Conservation (phyloP, 805 yeast species). For the Ogataea sp. region DNA sequence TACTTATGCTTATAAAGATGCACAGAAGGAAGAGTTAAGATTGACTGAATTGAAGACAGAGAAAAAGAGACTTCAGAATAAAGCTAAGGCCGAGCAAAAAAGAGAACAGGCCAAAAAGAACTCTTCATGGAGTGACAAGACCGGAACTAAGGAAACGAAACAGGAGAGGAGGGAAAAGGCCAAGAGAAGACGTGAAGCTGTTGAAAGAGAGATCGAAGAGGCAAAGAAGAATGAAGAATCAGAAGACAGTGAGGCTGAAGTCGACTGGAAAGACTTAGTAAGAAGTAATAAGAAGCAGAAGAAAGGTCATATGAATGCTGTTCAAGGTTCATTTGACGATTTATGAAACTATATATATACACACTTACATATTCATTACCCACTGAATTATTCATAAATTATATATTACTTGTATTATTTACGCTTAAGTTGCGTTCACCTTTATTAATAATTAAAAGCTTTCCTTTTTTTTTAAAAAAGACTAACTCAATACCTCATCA, state of each 20-base stretch:
- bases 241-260: slow-evolving; percentile 35
- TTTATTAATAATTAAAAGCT: no score
- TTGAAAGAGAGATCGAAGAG: slow-evolving; percentile 43
- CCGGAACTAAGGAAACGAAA: slow-evolving; percentile 52
- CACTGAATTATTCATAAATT: no score
- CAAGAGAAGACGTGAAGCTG: slow-evolving; percentile 57
- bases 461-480: no score
- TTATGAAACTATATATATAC: slow-evolving; percentile 27
- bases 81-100: slow-evolving; percentile 32
- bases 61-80: slow-evolving; percentile 26
- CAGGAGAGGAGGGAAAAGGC: slow-evolving; percentile 59
- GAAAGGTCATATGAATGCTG: slow-evolving; percentile 20
- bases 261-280: slow-evolving; percentile 87
- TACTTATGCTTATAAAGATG: slow-evolving; percentile 54
- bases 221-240: slow-evolving; percentile 34
- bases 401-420: no score
- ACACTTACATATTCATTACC: no score
- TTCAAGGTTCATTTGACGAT: slow-evolving; percentile 59
- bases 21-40: slow-evolving; percentile 55
- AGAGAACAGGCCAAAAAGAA: slow-evolving; percentile 43
- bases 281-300: slow-evolving; percentile 56
- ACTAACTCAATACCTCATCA: slow-evolving; percentile 30
- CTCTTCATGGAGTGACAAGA: slow-evolving; percentile 75
- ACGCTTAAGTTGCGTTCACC: no score
- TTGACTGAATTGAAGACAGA: slow-evolving; percentile 46